Conservation (phyloP, 495 filamentous ascomycete species). For the Podospora didyma region DNA sequence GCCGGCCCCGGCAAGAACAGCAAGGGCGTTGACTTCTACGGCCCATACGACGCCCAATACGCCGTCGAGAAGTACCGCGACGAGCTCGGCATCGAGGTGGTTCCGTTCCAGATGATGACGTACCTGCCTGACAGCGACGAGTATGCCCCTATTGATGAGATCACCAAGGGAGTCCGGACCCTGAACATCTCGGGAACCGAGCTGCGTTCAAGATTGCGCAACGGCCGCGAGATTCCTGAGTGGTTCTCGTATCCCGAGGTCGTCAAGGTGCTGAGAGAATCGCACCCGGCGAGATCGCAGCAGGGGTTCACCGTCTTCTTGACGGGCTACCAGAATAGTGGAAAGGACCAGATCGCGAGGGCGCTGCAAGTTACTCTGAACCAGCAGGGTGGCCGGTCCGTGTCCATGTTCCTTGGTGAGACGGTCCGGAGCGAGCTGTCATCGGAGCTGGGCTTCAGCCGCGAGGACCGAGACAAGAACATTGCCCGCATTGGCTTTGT, state of each 20-base stretch:
- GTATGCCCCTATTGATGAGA: slow-evolving; percentile 88
- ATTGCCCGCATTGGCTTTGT: slow-evolving; percentile 96
- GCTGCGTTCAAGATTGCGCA: slow-evolving; percentile 82
- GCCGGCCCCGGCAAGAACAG: slow-evolving; percentile 96
- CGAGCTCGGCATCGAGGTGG: slow-evolving; percentile 96
- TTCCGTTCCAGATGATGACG: slow-evolving; percentile 99
- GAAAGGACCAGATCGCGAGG: slow-evolving; percentile 93
- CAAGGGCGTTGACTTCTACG: slow-evolving; percentile 95
- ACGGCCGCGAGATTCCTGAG: slow-evolving; percentile 89
- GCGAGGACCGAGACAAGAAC: slow-evolving; percentile 90
- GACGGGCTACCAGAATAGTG: slow-evolving; percentile 92
- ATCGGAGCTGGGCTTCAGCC: slow-evolving; percentile 91
- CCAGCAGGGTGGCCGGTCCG: slow-evolving; percentile 94
- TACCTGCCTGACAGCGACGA: slow-evolving; percentile 97
- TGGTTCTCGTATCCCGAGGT: slow-evolving; percentile 99
- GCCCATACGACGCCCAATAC: slow-evolving; percentile 96
- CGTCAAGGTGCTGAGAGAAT: slow-evolving; percentile 90
- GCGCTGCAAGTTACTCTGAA: slow-evolving; percentile 96
- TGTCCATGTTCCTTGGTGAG: slow-evolving; percentile 90
- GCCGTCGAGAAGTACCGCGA: slow-evolving; percentile 94
- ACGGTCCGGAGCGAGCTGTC: slow-evolving; percentile 91
- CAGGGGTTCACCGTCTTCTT: slow-evolving; percentile 99
- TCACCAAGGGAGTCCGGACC: slow-evolving; percentile 76
- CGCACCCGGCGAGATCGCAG: slow-evolving; percentile 78
- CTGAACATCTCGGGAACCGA: slow-evolving; percentile 97